phyloP scores from a whole-genome alignment of 1,284 basidiomycete species.

The Ustilago xerochloae region DNA sequence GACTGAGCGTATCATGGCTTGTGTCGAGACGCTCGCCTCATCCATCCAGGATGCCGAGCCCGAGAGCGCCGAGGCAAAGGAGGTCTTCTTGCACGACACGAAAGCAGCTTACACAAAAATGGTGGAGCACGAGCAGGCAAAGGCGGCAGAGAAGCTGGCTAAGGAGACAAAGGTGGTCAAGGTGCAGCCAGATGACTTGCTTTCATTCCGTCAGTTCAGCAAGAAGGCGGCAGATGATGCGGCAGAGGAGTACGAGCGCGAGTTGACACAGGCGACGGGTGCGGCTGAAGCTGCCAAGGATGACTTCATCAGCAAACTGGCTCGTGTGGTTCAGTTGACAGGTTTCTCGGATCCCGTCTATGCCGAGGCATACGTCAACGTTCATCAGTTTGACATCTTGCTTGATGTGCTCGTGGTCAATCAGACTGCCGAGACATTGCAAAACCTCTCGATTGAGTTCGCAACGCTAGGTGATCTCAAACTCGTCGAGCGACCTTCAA shows the following conservation, averaged over 20 bases:
- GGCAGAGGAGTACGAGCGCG: constrained; percentile 80
- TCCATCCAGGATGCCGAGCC: constrained; percentile 46
- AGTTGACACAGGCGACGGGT: constrained; percentile 90
- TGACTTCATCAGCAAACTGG: constrained; percentile 96
- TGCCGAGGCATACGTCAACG: constrained; percentile 97
- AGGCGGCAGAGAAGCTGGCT: constrained; percentile 82
- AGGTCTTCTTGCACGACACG: constrained; percentile 92
- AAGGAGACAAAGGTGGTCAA: constrained; percentile 79
- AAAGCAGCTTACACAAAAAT: constrained; percentile 93
- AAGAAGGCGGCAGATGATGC: constrained; percentile 77
- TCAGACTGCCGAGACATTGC: constrained; percentile 91
- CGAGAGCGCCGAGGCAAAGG: constrained; percentile 75
- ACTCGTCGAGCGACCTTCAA: constrained; percentile 91
- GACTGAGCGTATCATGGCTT: constrained; percentile 94
- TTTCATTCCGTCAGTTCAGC: constrained; percentile 92
- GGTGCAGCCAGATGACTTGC: constrained; percentile 91
- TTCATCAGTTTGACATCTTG: constrained; percentile 97
- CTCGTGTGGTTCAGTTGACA: constrained; percentile 93
- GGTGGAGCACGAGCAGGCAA: constrained; percentile 79
- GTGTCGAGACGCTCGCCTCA: constrained; percentile 86
- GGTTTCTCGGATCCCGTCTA: constrained; percentile 99
- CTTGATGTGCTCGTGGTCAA: constrained; percentile 95
- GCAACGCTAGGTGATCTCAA: constrained; percentile 97
- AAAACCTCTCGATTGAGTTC: constrained; percentile 97
- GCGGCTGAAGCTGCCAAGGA: constrained; percentile 80